phyloP scores from a whole-genome alignment of 306 rosid genomes.

The Macrotyloma uniflorum region DNA sequence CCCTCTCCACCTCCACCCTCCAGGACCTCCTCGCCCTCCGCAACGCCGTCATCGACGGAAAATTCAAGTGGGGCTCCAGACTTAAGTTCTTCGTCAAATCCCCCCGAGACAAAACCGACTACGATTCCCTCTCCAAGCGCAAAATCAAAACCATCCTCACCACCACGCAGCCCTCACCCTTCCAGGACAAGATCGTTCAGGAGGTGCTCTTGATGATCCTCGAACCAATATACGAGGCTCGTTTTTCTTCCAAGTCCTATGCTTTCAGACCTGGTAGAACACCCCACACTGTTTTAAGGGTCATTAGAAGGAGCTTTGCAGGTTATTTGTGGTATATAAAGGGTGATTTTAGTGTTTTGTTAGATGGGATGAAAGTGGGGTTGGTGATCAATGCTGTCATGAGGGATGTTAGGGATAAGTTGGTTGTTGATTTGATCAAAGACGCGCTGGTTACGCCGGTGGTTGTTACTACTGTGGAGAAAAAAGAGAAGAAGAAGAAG shows the following conservation, averaged over 20 bases:
- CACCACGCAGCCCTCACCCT: constrained; percentile 76
- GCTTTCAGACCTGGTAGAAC: constrained; percentile 88
- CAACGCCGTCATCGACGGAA: constrained; percentile 77
- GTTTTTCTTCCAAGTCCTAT: constrained; percentile 67
- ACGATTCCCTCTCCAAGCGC: constrained; percentile 73
- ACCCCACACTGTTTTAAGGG: constrained; percentile 77
- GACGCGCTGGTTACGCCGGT: constrained; percentile 78
- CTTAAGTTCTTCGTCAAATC: constrained; percentile 72
- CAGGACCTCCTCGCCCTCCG: constrained; percentile 80
- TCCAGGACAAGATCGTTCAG: constrained; percentile 87
- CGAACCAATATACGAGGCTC: constrained; percentile 83
- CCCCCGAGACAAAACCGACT: constrained; percentile 73
- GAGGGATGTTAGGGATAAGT: constrained; percentile 91
- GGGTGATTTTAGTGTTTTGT: constrained; percentile 79
- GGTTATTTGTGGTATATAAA: constrained; percentile 92
- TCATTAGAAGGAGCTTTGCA: constrained; percentile 77
- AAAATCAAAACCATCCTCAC: constrained; percentile 76
- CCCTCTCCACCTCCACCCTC: constrained; percentile 61
- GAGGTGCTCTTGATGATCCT: constrained; percentile 78
- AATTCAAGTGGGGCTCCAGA: constrained; percentile 88
- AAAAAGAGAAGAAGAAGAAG: constrained; percentile 65
- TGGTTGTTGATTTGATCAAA: constrained; percentile 76
- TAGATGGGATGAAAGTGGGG: constrained; percentile 85
- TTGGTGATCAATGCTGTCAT: constrained; percentile 74
- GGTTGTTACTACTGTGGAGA: constrained; percentile 54